Base-by-base conservation (phyloP, 1,284 basidiomycete species). In the Gyrodon tennesseensis region DNA sequence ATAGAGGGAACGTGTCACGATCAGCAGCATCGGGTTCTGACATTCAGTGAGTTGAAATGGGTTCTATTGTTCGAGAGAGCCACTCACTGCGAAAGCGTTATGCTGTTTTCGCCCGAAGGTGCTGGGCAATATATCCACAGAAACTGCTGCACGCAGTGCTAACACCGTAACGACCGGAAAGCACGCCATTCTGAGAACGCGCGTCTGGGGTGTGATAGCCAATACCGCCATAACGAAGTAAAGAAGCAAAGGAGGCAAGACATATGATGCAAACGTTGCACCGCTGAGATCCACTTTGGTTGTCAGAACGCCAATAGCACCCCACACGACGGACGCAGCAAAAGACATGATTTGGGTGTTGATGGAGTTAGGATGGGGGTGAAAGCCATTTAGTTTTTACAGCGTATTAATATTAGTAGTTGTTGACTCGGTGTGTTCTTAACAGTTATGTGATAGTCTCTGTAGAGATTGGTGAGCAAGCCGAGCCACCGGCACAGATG, bases 221-320 rank as follows among this genome's bases (percentile, higher is more conserved):
- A 86, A 78, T 25, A 82, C 69, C 21, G 85, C 84, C 43, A 80
- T 79, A 15, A 71, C 67, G 73, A 82, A 81, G 72, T 83, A 84
- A 62, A 77, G 75, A 21, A 81, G 29, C 6, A 82, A 29, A 5
- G 80, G 75, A 13, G 81, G 81, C 7, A 81, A 64, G 58, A 83
- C 56, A 62, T 78, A 64, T 16, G 43, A 68, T 21, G 23, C 44
- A 27, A 67, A 29, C 6, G 66, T 43, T 19, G 40, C 23, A 25
- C 23, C 4, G 21, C 23, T 49, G 34, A 66, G 19, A 16, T 49
- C 54, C n/a, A n/a, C 66, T 37, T 48, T 65, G 54, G 48, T 57
- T 31, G 43, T 25, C 12, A 48, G 65, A 31, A 56, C 48, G 37
- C 49, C 43, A 3, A 53, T 4, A 25, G 18, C 15, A 21, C 23